phyloP scores from a whole-genome alignment of 2,329 filamentous ascomycete genomes.

The Nemania serpens region DNA sequence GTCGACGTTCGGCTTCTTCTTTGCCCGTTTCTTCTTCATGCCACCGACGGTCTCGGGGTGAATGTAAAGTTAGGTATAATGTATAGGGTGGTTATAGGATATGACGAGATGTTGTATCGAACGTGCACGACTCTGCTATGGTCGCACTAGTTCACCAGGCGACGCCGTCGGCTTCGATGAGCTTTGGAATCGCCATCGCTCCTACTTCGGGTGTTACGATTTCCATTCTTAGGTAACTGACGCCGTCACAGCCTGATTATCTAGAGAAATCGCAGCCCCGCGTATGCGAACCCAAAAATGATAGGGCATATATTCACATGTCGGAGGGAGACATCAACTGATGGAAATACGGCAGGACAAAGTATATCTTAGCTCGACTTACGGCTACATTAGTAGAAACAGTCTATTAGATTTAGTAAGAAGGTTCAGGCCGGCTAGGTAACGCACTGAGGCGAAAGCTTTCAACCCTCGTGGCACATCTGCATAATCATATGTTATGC shows the following conservation, averaged over 20 bases:
- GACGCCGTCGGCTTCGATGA: too few species aligned
- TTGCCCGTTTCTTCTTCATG: slow-evolving; percentile 18
- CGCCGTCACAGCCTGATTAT: background rate
- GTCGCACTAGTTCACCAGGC: too few species aligned
- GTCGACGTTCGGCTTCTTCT: slow-evolving; percentile 27
- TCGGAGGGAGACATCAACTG: too few species aligned
- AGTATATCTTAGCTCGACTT: too few species aligned
- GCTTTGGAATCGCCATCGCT: background rate
- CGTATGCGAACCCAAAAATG: background rate
- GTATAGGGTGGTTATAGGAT: slow-evolving; percentile 7
- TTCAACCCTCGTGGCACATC: too few species aligned
- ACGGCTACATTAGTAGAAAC: too few species aligned
- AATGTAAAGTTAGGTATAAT: background rate
- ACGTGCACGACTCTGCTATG: too few species aligned
- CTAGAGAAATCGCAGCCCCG: background rate
- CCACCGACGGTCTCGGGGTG: background rate
- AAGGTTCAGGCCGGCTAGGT: too few species aligned
- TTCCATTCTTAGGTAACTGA: background rate
- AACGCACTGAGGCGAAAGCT: too few species aligned
- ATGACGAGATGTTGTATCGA: background rate
- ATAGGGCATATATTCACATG: background rate
- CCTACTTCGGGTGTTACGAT: background rate
- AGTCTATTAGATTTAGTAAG: too few species aligned
- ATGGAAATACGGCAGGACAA: too few species aligned
- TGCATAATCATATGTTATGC: too few species aligned